Conservation (phyloP, 352 stramenopile species). For the Blastocystis sp. region DNA sequence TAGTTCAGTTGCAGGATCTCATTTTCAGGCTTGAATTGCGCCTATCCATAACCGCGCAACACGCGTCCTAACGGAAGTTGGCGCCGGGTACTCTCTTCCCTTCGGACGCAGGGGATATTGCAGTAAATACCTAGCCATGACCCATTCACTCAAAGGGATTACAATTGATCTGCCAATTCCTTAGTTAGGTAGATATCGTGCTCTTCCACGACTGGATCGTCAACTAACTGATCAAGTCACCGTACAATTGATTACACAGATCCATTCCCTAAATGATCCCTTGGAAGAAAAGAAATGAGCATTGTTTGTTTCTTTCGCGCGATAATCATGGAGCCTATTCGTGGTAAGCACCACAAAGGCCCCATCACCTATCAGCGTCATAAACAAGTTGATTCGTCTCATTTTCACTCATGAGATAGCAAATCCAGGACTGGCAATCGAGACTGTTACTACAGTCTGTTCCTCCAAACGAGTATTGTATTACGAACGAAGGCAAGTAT, state of each 20-base stretch:
- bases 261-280: conserved; percentile 36
- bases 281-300: neutral
- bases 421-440: conserved; percentile 20
- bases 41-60: conserved; percentile 28
- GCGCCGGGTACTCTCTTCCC: conserved; percentile 54
- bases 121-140: conserved; percentile 55
- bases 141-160: neutral
- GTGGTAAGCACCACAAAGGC: conserved; percentile 52
- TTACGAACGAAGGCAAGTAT: conserved; percentile 47
- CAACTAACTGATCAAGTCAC: neutral
- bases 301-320: neutral
- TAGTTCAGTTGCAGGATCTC: conserved; percentile 63
- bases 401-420: neutral
- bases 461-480: conserved; percentile 47
- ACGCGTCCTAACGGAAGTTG: neutral
- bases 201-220: conserved; percentile 63
- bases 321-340: conserved; percentile 32
- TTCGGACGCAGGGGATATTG: conserved; percentile 67
- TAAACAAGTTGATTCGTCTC: neutral
- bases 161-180: conserved; percentile 66
- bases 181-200: conserved; percentile 69
- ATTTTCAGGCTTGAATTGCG: conserved; percentile 57
- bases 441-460: neutral
- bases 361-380: conserved; percentile 4
- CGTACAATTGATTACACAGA: neutral